Evolutionary conservation across 2,329 filamentous ascomycete species (phyloP), one percentile per base, ranked within the genome.

Genomic region (Neofusicoccum laricinum): DNA sequence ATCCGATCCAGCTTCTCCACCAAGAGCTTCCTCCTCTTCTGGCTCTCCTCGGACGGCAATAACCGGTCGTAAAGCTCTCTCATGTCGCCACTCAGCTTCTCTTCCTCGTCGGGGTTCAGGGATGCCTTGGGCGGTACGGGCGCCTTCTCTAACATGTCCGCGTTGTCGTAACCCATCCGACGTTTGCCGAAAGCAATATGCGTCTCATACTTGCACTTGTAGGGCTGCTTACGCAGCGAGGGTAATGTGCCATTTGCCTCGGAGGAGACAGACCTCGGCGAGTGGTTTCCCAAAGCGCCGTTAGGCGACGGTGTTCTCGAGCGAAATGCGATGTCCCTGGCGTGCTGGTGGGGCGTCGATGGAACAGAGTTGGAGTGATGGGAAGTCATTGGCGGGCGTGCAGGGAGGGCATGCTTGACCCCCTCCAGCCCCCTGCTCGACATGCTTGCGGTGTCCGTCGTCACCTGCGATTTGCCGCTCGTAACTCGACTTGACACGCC

Each of bases 161-260:
- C 93, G 64, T 95, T 85, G 69, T 88, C 93, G 80, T 99, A 99
- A 19, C 92, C 92, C 84, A 99, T 96, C 71, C 95, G 86, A 75
- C 95, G 85, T 71, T 92, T 88, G 58, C 90, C 90, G 74, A 90
- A 88, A 25, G 92, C 88, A 75, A 93, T 87, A 21, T 90, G 90
- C 12, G 92, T 96, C 81, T 99, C 95, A 78, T 91, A 97, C 73
- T 90, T 91, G 81, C 95, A 99, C 40, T 71, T 87, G 84, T 66
- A 81, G 10, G 84, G 83, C 25, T 87, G 87, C 19, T 88, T 82
- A 66, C 88, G 85, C 66, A 91, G 79, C 7, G 90, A 88, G 1
- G 90, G 87, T 66, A 92, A 81, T 36, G 87, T 84, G 68, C 90
- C 88, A 72, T 92, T 93, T 25, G 92, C 91, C 78, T 97, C 94